These are phyloP conservation scores for Ophiostoma quercus DNA, from an alignment of 2,329 filamentous ascomycete genomes.

Conservation along the genomic window DNA sequence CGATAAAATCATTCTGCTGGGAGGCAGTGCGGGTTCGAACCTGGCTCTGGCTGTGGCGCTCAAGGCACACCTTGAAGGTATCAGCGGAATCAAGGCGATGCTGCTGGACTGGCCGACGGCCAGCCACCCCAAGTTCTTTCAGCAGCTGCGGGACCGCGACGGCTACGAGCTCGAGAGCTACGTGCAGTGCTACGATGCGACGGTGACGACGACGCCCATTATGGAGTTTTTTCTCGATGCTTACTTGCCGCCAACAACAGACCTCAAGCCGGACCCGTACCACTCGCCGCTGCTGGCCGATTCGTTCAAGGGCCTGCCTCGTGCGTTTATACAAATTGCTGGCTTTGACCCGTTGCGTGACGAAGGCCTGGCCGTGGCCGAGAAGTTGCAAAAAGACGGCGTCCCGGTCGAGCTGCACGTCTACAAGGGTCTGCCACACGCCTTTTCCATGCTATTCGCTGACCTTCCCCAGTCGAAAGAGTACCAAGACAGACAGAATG, in stretches of 20 bases:
- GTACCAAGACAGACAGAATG: background rate
- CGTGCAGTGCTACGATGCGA: constrained; percentile 34
- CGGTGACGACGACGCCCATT: constrained; percentile 31
- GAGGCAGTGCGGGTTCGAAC: background rate
- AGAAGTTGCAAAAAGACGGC: constrained; percentile 34
- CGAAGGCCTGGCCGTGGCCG: constrained; percentile 38
- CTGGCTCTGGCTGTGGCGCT: background rate
- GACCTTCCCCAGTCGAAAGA: background rate
- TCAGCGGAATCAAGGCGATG: constrained; percentile 34
- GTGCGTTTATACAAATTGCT: constrained; percentile 33
- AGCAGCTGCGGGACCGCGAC: constrained; percentile 27
- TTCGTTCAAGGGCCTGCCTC: constrained; percentile 32
- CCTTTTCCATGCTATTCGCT: constrained; percentile 30
- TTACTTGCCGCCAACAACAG: constrained; percentile 30
- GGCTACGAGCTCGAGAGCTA: constrained; percentile 37
- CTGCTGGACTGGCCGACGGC: constrained; percentile 36
- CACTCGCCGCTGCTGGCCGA: constrained; percentile 36
- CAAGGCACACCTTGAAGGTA: background rate
- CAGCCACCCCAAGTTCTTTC: constrained; percentile 37
- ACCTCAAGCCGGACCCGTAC: constrained; percentile 30
- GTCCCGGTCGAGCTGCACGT: constrained; percentile 34
- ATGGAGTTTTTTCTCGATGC: constrained; percentile 37
- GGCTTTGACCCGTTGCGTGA: constrained; percentile 38
- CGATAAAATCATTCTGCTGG: background rate
- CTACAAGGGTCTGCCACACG: constrained; percentile 37